A percentile compares a stretch with the other conserved stretches of the same genome.
These are phyloP conservation scores for Laetiporus sulphureus DNA, from an alignment of 1,284 basidiomycete species.

Conservation along the genomic window DNA sequence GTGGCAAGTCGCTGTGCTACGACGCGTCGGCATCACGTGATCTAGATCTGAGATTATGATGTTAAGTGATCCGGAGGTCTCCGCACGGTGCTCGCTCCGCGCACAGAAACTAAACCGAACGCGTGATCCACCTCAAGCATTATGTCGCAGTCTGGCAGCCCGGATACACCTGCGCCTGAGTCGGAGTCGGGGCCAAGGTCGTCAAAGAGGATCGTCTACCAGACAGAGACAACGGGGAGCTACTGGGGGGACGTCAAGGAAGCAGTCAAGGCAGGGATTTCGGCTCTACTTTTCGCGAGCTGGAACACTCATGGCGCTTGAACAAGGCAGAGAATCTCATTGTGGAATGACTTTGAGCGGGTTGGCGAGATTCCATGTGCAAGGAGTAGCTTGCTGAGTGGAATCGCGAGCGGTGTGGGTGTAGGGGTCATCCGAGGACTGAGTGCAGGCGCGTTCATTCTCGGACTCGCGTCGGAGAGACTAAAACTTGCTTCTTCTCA, in stretches of 20 bases:
- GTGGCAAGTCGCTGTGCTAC: no score
- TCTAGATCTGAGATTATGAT: no score
- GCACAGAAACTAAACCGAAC: no score
- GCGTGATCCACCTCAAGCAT: no score
- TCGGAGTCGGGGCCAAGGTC: no score
- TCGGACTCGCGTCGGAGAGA: no score
- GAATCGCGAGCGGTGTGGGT: conserved; percentile 47
- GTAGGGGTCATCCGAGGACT: conserved; percentile 52
- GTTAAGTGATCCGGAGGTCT: no score
- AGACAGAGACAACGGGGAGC: conserved; percentile 37
- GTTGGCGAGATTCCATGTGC: conserved; percentile 59
- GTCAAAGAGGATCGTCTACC: conserved; percentile 28
- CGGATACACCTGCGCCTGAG: no score
- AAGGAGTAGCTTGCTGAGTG: conserved; percentile 42
- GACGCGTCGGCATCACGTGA: no score
- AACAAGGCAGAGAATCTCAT: conserved; percentile 41
- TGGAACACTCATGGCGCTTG: conserved; percentile 15
- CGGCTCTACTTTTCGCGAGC: not conserved
- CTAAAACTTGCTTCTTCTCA: conserved; percentile 13
- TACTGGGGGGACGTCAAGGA: conserved; percentile 35
- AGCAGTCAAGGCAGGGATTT: conserved; percentile 35
- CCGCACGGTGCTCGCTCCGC: no score
- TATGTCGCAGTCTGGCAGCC: no score
- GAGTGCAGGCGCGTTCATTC: conserved; percentile 42
- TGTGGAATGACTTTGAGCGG: conserved; percentile 37